Evolutionary conservation across 2,329 filamentous ascomycete genomes (phyloP), one percentile per base, ranked within the genome.

Genomic region (Colletotrichum echinochloae): DNA sequence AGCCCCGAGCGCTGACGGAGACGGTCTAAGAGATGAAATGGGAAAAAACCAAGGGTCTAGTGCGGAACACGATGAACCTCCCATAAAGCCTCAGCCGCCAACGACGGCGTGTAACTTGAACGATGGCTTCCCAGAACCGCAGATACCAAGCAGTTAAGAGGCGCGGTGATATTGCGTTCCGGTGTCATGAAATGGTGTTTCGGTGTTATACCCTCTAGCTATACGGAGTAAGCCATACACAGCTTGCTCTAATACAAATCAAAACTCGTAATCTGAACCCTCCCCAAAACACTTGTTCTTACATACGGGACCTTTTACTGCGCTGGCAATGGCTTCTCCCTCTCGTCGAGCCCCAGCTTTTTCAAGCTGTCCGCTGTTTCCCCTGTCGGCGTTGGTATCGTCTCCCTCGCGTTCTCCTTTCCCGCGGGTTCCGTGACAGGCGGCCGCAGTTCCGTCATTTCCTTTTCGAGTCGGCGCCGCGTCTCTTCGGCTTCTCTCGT

Each of bases 401-500:
- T 80, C 59, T 82, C 80, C 72, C 76, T 68, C 39, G 26, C 70
- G 33, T 37, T 35, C 61, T 74, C 72, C 63, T 76, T 75, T 56
- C 75, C 76, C 39, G 16, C 39, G 20, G 66, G 69, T 55, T 71
- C 66, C 48, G 66, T 52, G 6, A 20, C 35, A 16, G 69, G 69
- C 35, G 69, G 28, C 28, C 44, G 41, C 41, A 71, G 26, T 16
- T 33, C 60, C 33, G 33, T 52, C 65, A 71, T 71, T 49, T 71
- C 76, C 69, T 86, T 83, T 51, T 87, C 86, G 39, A 92, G 79
- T 72, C 79, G 82, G 69, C 77, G 79, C 72, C 81, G 79, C 57
- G 83, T 86, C 74, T 84, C 83, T 65, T 87, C 87, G 49, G 85
- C 83, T 70, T 86, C 81, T 46, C 81, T 83, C 39, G 83, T 83